These are phyloP conservation scores for Pseudopithomyces maydicus DNA, from an alignment of 2,329 filamentous ascomycete genomes.

Conservation along the genomic window DNA sequence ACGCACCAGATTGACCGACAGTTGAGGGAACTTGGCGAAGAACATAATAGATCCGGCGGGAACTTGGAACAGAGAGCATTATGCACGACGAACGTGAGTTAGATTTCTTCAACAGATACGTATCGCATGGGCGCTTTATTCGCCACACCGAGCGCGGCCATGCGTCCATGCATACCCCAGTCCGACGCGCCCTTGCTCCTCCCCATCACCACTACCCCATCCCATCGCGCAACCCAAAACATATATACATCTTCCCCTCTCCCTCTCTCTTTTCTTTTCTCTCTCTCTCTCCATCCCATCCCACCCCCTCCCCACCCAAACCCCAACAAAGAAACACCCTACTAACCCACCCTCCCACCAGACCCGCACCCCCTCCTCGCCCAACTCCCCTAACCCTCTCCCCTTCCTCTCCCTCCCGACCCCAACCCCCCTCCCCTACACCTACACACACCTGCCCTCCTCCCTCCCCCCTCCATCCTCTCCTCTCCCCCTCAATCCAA, in stretches of 20 bases:
- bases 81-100: slow-evolving; percentile 47
- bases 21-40: no score
- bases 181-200: background rate
- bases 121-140: background rate
- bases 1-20: slow-evolving; percentile 8
- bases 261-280: no score
- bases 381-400: slow-evolving; percentile 91
- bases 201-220: background rate
- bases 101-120: slow-evolving; percentile 6
- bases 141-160: slow-evolving; percentile 18
- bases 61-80: no score
- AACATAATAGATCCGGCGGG: no score
- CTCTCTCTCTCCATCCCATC: background rate
- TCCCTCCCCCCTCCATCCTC: slow-evolving; percentile 77
- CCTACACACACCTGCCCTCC: slow-evolving; percentile 88
- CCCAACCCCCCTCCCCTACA: slow-evolving; percentile 90
- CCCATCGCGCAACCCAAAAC: background rate
- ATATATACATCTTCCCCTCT: no score
- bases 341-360: background rate
- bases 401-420: slow-evolving; percentile 88
- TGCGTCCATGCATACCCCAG: slow-evolving; percentile 1
- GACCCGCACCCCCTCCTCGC: slow-evolving; percentile 79
- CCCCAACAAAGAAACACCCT: background rate
- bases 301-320: background rate
- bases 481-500: slow-evolving; percentile 56